Evolutionary conservation across 2,329 filamentous ascomycete species (phyloP).

Genomic region (Trichoderma sp.): DNA sequence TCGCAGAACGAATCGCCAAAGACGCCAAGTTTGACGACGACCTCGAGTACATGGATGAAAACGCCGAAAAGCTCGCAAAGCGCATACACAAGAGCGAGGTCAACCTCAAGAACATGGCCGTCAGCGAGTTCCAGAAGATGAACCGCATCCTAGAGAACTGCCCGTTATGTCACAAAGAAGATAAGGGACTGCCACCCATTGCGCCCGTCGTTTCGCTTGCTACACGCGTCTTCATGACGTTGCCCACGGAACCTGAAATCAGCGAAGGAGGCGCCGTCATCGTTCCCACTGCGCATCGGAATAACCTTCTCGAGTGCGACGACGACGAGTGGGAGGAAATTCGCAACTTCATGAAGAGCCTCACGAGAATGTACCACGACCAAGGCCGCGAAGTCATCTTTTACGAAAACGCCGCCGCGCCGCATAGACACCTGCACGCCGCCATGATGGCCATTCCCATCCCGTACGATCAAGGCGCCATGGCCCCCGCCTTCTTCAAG

Average conservation of each 20-base stretch:
- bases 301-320: constrained; percentile 93
- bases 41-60: constrained; percentile 96
- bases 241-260: constrained; percentile 86
- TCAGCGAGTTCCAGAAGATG: constrained; percentile 86
- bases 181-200: constrained; percentile 67
- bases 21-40: constrained; percentile 88
- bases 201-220: constrained; percentile 84
- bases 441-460: constrained; percentile 83
- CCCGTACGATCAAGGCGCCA: constrained; percentile 87
- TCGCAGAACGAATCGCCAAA: constrained; percentile 92
- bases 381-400: constrained; percentile 91
- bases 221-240: constrained; percentile 81
- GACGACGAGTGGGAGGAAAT: constrained; percentile 99
- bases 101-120: constrained; percentile 82
- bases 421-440: constrained; percentile 76
- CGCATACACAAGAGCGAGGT: constrained; percentile 84
- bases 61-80: constrained; percentile 83
- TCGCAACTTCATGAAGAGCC: constrained; percentile 96
- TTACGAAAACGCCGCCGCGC: constrained; percentile 91
- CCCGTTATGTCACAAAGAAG: constrained; percentile 89
- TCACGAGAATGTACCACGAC: constrained; percentile 91
- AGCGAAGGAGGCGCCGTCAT: constrained; percentile 81
- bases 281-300: constrained; percentile 80
- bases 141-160: constrained; percentile 83
- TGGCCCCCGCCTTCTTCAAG: constrained; percentile 88